Evolutionary conservation across 768 basidiomycete species (phyloP), one percentile per base, ranked within the genome.

Genomic region (Chiua virens): DNA sequence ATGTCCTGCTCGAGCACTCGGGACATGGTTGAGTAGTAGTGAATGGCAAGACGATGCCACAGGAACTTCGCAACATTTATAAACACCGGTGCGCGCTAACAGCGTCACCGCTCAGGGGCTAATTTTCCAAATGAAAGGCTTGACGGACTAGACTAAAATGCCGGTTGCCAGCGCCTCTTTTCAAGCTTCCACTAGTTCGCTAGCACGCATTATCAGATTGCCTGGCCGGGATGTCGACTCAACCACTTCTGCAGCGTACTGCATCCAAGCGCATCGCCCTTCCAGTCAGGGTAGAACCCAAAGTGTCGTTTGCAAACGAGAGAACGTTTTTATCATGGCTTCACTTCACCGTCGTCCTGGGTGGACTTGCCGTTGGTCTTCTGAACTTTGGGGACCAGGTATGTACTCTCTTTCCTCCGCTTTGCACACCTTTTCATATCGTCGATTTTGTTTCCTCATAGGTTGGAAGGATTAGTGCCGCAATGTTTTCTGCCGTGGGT

Each of bases 361-460:
- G 96, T 25, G 97, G 97, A 50, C 80, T 99, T 41, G 90, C 94
- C 2, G 94, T 98, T 14, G 97, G 97, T 11, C 73, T 99, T 50
- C 77, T 99, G 61, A 99, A 99, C 72, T 99, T 99, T 75, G 97
- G 97, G 54, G 97, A 98, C 70, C 91, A 91, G 74, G 93, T 87
- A 52, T 53, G 28, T 45, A 18, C 40, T 6, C 14, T 42, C 21
- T 43, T 42, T 44, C 32, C 27, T 8, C 25, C 20, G n/a, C 13
- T 22, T 5, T 40, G 36, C 3, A 14, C 2, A 5, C 30, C 13
- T 30, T 30, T 5, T 30, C 30, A 14, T 11, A 14, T 11, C 32
- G 9, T 9, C 49, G 35, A 58, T 25, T 23, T 23, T 4, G 37
- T 47, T 14, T 14, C 30, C 44, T 8, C 23, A 17, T 56, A 92